A percentile compares a stretch with the other conserved stretches of the same genome.
Conservation (phyloP, 1,284 basidiomycete species). For the Tilletia indica region DNA sequence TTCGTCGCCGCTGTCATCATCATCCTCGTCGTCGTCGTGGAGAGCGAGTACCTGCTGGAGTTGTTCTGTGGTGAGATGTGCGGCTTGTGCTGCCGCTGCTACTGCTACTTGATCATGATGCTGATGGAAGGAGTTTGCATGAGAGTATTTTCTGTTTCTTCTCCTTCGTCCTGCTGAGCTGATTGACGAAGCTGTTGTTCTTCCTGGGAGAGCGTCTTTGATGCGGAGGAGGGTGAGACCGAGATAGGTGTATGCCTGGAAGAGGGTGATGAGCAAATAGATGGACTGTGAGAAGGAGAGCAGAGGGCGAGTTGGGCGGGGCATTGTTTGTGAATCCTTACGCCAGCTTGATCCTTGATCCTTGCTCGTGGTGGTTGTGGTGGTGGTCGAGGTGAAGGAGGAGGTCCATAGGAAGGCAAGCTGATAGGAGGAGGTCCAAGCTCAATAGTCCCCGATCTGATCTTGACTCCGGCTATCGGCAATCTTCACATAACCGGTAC, state of each 20-base stretch:
- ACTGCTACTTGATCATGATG: no score
- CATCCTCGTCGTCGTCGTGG: not conserved
- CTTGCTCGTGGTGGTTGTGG: no score
- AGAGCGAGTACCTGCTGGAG: not conserved
- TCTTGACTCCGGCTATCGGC: no score
- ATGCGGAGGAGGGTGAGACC: conserved; percentile 11
- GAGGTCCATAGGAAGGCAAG: no score
- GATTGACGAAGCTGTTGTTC: not conserved
- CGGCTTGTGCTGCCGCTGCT: not conserved
- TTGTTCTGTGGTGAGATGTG: not conserved
- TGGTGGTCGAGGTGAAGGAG: no score
- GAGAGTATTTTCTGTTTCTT: no score
- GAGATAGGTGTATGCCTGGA: conserved; percentile 17
- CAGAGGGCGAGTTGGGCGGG: not conserved
- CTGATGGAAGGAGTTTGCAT: no score
- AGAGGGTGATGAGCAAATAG: conserved; percentile 12
- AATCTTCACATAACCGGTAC: no score
- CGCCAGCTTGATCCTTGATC: no score
- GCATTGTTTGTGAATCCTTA: not conserved
- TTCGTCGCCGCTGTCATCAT: not conserved
- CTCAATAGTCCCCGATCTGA: no score
- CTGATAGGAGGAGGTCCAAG: no score
- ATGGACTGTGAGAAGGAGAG: conserved; percentile 14
- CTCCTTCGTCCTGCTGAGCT: not conserved
- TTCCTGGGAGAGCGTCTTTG: conserved; percentile 9